Evolutionary conservation across 768 basidiomycete genomes (phyloP).

Genomic region (Mrakia hoshinonis): DNA sequence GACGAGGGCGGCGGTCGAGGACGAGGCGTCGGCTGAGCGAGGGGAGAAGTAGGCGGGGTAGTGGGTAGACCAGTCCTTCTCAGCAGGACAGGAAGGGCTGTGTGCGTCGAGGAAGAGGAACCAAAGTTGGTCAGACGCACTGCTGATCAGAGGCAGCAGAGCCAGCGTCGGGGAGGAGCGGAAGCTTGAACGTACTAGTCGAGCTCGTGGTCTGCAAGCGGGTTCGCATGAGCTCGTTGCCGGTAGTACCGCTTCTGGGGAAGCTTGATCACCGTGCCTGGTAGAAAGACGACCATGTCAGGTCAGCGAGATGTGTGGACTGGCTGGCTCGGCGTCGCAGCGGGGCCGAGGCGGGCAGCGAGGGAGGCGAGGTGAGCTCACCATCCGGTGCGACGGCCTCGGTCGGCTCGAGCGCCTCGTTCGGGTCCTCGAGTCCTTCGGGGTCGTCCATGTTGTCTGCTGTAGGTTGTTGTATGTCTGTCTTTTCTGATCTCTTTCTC

Average conservation of each 20-base stretch:
- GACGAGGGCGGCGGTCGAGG: neutral
- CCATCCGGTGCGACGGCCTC: conserved; percentile 28
- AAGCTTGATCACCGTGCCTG: conserved; percentile 26
- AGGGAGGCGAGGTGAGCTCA: neutral
- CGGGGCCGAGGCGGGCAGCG: no score
- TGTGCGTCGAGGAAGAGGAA: neutral
- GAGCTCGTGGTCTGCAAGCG: conserved; percentile 56
- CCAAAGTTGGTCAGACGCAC: neutral
- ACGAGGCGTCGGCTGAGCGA: neutral
- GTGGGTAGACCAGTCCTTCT: conserved; percentile 72
- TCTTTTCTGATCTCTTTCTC: neutral
- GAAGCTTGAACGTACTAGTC: conserved; percentile 52
- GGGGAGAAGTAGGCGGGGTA: conserved; percentile 58
- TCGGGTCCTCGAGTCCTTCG: neutral
- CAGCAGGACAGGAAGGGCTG: conserved; percentile 59
- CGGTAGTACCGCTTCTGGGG: conserved; percentile 47
- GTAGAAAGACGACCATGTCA: no score
- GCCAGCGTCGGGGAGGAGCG: neutral
- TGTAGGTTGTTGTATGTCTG: neutral
- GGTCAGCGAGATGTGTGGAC: no score
- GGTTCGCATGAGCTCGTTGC: conserved; percentile 49
- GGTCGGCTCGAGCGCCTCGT: conserved; percentile 20
- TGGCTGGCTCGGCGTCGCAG: neutral
- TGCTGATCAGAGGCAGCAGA: neutral
- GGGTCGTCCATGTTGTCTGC: neutral